Percentiles rank a stretch among this genome's conserved stretches.
These are phyloP conservation scores for Hydrangea macrophylla DNA, from an alignment of 148 eudicot species.

Conservation along the genomic window DNA sequence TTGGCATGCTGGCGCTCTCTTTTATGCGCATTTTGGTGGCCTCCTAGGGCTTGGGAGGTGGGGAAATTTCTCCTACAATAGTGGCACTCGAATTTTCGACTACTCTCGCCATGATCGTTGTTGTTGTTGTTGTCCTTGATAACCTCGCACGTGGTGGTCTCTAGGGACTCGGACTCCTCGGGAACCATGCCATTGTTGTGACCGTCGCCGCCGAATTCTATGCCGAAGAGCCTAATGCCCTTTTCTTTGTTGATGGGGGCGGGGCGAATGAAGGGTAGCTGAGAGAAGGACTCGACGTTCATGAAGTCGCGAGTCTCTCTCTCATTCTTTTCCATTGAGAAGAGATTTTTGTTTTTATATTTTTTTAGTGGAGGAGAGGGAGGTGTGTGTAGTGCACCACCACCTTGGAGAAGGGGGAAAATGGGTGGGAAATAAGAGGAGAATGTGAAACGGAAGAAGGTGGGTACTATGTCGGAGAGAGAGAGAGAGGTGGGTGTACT, in stretches of 20 bases:
- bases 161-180: constrained; percentile 5
- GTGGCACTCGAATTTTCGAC: constrained; percentile 83
- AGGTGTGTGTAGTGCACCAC: neutral
- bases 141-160: neutral
- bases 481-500: constrained; percentile 6
- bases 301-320: constrained; percentile 84
- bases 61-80: constrained; percentile 89
- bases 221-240: constrained; percentile 74
- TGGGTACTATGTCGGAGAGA: neutral
- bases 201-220: constrained; percentile 43
- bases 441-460: constrained; percentile 6
- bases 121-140: constrained; percentile 11
- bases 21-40: constrained; percentile 97
- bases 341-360: no score
- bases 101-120: constrained; percentile 23
- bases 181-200: no score
- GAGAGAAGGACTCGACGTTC: constrained; percentile 92
- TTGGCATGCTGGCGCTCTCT: constrained; percentile 89
- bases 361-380: neutral
- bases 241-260: constrained; percentile 37
- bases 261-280: constrained; percentile 81
- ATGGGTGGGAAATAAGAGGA: neutral
- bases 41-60: constrained; percentile 95
- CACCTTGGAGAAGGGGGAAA: neutral
- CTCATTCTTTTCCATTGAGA: constrained; percentile 54